phyloP scores from a whole-genome alignment of 2,329 filamentous ascomycete species.

The Cytospora mali region DNA sequence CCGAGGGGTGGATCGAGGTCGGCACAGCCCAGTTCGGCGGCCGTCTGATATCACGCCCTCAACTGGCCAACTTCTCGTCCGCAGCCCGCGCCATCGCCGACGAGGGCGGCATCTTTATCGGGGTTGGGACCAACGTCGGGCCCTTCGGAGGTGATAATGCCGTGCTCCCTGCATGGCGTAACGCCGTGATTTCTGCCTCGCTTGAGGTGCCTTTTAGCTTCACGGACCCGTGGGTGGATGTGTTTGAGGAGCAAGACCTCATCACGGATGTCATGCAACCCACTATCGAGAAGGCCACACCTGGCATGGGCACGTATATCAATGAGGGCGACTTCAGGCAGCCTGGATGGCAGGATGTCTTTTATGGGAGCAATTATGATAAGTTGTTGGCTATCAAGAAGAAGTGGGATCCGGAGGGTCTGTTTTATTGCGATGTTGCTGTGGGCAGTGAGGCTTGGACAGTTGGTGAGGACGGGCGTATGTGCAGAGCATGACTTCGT shows the following conservation, averaged over 20 bases:
- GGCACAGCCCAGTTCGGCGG: conserved; percentile 39
- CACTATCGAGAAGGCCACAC: conserved; percentile 38
- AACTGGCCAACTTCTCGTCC: conserved; percentile 22
- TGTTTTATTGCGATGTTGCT: conserved; percentile 52
- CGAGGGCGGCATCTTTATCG: conserved; percentile 26
- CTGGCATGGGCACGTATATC: conserved; percentile 49
- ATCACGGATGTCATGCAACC: conserved; percentile 39
- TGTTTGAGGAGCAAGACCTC: conserved; percentile 33
- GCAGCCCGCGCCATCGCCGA: conserved; percentile 13
- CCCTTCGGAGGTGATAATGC: conserved; percentile 37
- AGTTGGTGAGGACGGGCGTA: conserved; percentile 38
- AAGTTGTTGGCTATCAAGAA: conserved; percentile 49
- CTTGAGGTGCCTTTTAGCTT: conserved; percentile 36
- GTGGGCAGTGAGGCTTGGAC: conserved; percentile 57
- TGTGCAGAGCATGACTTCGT: conserved; percentile 34
- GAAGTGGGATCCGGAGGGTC: conserved; percentile 46
- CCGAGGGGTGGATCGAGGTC: conserved; percentile 39
- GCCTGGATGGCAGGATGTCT: conserved; percentile 47
- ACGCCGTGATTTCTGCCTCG: conserved; percentile 39
- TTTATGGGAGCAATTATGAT: conserved; percentile 52
- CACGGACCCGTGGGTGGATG: conserved; percentile 32
- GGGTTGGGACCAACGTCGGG: conserved; percentile 26
- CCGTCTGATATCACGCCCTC: conserved; percentile 40
- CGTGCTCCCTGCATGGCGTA: conserved; percentile 44
- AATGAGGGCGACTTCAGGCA: conserved; percentile 56